Conservation (phyloP, 192 early-diverging fungal genomes). For the Pecoramyces ruminantium region DNA sequence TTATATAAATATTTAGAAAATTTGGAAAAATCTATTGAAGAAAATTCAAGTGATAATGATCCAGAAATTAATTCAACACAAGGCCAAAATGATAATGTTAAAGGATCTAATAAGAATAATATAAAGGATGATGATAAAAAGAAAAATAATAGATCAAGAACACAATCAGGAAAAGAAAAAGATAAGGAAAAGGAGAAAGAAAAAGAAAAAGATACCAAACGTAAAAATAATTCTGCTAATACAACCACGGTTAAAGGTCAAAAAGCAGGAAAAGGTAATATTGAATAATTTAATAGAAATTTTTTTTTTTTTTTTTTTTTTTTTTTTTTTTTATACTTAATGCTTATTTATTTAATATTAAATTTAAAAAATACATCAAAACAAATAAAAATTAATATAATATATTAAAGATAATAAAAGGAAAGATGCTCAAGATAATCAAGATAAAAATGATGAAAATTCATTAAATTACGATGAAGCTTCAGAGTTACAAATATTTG, state of each 20-base stretch:
- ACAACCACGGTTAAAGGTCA: neutral
- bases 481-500: neutral
- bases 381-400: no score
- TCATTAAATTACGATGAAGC: neutral
- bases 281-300: no score
- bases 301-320: no score
- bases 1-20: neutral
- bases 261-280: neutral
- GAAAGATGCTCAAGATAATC: neutral
- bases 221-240: slow-evolving; percentile 6
- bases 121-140: neutral
- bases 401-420: neutral
- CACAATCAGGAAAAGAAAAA: slow-evolving; percentile 6
- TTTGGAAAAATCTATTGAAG: slow-evolving; percentile 2
- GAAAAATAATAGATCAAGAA: neutral
- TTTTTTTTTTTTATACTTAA: no score
- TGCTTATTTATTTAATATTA: no score
- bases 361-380: no score
- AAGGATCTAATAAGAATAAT: neutral
- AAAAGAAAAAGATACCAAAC: slow-evolving; percentile 11
- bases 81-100: neutral
- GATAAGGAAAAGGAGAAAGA: slow-evolving; percentile 4
- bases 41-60: neutral
- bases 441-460: neutral
- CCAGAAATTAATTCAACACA: neutral